Percentiles rank a stretch among this genome's conserved stretches.
phyloP scores from a whole-genome alignment of 1,284 basidiomycete genomes.

The Ustilago shanxiensis region DNA sequence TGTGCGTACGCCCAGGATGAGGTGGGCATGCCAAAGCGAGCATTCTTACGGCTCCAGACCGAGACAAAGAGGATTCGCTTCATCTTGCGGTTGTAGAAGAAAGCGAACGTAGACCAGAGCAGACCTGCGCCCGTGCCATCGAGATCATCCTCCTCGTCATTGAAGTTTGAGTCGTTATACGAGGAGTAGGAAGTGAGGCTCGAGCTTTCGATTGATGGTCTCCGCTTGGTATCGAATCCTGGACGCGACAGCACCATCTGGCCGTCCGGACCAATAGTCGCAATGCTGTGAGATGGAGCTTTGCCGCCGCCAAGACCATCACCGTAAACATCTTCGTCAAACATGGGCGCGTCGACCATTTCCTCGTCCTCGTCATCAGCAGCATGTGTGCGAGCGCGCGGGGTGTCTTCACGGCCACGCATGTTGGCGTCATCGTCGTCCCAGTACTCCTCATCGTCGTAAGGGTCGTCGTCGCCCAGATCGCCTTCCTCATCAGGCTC shows the following conservation, averaged over 20 bases:
- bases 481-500: slow-evolving; percentile 74
- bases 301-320: slow-evolving; percentile 49
- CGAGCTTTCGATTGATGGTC: slow-evolving; percentile 31
- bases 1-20: slow-evolving; percentile 43
- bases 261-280: slow-evolving; percentile 42
- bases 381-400: slow-evolving; percentile 27
- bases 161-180: slow-evolving; percentile 37
- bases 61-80: slow-evolving; percentile 94
- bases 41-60: slow-evolving; percentile 86
- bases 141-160: slow-evolving; percentile 75
- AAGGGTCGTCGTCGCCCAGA: slow-evolving; percentile 54
- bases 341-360: slow-evolving; percentile 64
- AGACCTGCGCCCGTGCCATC: slow-evolving; percentile 78
- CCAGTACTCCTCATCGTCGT: slow-evolving; percentile 72
- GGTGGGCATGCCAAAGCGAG: slow-evolving; percentile 47
- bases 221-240: slow-evolving; percentile 21
- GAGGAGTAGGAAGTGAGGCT: slow-evolving; percentile 39
- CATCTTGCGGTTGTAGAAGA: slow-evolving; percentile 90
- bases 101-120: slow-evolving; percentile 96
- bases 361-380: slow-evolving; percentile 46
- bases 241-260: slow-evolving; percentile 40
- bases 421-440: slow-evolving; percentile 49
- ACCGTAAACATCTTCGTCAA: slow-evolving; percentile 67
- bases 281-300: slow-evolving; percentile 27
- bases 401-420: slow-evolving; percentile 49